Evolutionary conservation across 2,329 filamentous ascomycete genomes (phyloP), one percentile per base, ranked within the genome.

Genomic region (Sphaerostilbella broomeana): DNA sequence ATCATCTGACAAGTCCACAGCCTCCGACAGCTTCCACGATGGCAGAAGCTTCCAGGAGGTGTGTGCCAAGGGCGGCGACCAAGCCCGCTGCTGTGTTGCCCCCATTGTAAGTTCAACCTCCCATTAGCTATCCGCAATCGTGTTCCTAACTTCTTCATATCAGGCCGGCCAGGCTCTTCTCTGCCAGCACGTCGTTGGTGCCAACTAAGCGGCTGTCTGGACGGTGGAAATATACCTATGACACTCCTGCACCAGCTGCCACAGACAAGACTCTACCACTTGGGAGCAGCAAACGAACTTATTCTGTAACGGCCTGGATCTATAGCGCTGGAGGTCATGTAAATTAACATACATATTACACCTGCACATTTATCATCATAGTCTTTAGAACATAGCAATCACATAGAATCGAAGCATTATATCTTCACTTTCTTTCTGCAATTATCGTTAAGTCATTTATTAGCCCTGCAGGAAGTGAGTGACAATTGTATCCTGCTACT

Each of bases 51-150:
- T 49, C 34, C 21, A 20, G n/a, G 24, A 29, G 4, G 27, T 17
- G 2, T 49, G 47, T 28, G 22, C 40, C 15, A 24, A 31, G 3
- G 18, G 1, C 4, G 36, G 38, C 12, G 20, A 33, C 13, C 6
- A 27, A 31, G 16, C 47, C 3, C 5, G 13, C 4, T 49, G 47
- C 43, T 49, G 47, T 20, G 43, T 43, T 26, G 2, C 40, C 5
- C 46, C 47, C 4, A 9, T 46, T 17, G 43, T 49, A 42, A 42
- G 34, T 37, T 5, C 4, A 7, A 2, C 9, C 19, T 31, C n/a
- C 16, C 6, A 31, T 5, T 3, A 18, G 5, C 8, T 16, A 17
- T 18, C 5, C 8, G 12, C 13, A 9, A 4, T 31, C 17, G 10
- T 31, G 18, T 17, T 31, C 11, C 13, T 17, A 17, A 31, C 17